Base-by-base conservation (phyloP, 1,139 yeast species). In the Blastobotrys illinoisensis region DNA sequence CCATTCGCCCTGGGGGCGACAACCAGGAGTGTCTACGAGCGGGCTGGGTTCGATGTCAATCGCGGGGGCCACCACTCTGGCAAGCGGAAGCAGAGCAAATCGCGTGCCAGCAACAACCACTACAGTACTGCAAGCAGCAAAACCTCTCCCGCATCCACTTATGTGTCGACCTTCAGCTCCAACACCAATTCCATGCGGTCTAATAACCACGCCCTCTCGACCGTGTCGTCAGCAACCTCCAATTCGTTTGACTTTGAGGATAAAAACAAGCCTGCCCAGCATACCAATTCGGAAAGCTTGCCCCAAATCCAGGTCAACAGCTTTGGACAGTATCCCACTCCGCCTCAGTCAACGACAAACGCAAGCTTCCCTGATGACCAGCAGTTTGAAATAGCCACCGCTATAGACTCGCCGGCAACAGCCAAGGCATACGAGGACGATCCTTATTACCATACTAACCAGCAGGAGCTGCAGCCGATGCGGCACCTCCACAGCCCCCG, bases 31-130 rank as follows among this genome's bases (percentile, higher is more conserved):
- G 75, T 72, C n/a, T 72, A 71, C 55, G 75, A 72, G 56, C 67
- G 75, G 20, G 75, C 75, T 9, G 75, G 75, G 13, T 72, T 72
- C 53, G 74, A 71, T 44, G 71, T 72, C 52, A 67, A 69, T 57
- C 56, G 58, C 23, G 55, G 55, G 11, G 52, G 48, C 5, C 26
- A 32, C 40, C 36, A 32, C n/a, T 19, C 46, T 19, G 14, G 32
- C 3, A 46, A 44, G 36, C 20, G 47, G 9, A 44, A 43, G 20
- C 32, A 32, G 23, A 45, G 19, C 47, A 32, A 24, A 47, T 20
- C 46, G 14, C 18, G 16, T 14, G 24, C 46, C 47, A 21, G 16
- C 36, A 32, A 21, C 14, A 32, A 19, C 14, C 52, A 53, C 16
- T 18, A 26, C n/a, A 49, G 53, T 47, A 20, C 23, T 9, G 24